phyloP scores from a whole-genome alignment of 352 stramenopile species.

The Phytophthora ohioensis region DNA sequence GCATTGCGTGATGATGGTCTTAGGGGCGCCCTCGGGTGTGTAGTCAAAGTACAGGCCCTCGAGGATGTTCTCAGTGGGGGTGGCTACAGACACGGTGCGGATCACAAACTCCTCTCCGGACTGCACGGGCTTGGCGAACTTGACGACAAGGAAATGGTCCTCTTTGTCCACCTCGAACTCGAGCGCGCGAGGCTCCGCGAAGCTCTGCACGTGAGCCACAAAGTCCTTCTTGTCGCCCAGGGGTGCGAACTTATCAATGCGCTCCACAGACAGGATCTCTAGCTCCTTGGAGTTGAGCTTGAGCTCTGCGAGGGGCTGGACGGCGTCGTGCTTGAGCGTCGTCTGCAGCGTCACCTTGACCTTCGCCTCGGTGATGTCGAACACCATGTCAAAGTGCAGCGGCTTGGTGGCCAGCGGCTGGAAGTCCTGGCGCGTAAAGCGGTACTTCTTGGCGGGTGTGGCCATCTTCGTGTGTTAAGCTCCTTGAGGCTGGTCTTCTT shows the following conservation, averaged over 20 bases:
- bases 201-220: constrained; percentile 66
- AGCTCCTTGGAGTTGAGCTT: constrained; percentile 85
- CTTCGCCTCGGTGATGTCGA: constrained; percentile 68
- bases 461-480: constrained; percentile 4
- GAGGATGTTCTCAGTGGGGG: constrained; percentile 79
- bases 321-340: constrained; percentile 62
- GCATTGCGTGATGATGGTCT: constrained; percentile 87
- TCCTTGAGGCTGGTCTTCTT: neutral
- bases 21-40: constrained; percentile 66
- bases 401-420: constrained; percentile 67
- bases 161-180: constrained; percentile 67
- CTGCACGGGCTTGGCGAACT: constrained; percentile 60
- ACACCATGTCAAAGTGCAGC: constrained; percentile 84
- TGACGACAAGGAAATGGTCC: constrained; percentile 78
- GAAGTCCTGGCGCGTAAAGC: constrained; percentile 77
- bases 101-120: constrained; percentile 75
- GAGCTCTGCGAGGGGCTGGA: constrained; percentile 52
- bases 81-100: constrained; percentile 69
- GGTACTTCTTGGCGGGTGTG: constrained; percentile 63
- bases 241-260: constrained; percentile 54
- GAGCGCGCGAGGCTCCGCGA: constrained; percentile 50
- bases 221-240: constrained; percentile 58
- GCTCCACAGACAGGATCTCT: constrained; percentile 67
- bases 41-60: constrained; percentile 86
- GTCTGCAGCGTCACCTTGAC: constrained; percentile 76